These are phyloP conservation scores for Spirogloea muscicola DNA, from an alignment of 139 green algal species.

Conservation along the genomic window DNA sequence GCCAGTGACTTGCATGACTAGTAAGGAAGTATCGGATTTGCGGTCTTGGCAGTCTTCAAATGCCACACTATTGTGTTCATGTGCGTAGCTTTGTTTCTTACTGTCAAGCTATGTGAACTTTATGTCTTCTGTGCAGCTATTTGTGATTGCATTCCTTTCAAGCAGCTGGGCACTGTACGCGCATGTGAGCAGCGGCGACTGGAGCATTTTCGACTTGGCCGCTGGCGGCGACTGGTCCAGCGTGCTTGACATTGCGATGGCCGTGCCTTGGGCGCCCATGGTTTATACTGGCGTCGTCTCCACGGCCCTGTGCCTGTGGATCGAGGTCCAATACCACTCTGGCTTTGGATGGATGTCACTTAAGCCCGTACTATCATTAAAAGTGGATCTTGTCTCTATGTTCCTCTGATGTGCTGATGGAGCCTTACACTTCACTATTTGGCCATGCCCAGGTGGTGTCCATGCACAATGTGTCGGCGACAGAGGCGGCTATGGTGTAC, in stretches of 20 bases:
- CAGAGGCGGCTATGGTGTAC: conserved; percentile 65
- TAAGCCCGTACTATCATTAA: no score
- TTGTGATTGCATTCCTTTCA: not conserved
- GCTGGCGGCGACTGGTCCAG: not conserved
- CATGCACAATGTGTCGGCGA: conserved; percentile 49
- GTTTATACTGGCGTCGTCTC: conserved; percentile 56
- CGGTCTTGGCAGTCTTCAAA: no score
- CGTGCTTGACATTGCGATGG: not conserved
- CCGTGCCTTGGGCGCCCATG: conserved; percentile 37
- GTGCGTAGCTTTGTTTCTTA: not conserved
- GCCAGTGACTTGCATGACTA: no score
- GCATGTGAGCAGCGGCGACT: no score
- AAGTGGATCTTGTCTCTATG: no score
- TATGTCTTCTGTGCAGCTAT: not conserved
- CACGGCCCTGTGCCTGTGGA: conserved; percentile 53
- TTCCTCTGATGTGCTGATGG: no score
- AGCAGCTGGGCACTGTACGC: no score
- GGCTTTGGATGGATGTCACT: no score
- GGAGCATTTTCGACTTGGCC: not conserved
- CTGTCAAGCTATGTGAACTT: not conserved
- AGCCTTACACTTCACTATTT: no score
- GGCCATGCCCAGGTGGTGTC: conserved; percentile 47
- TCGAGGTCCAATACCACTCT: no score
- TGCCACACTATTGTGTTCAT: no score
- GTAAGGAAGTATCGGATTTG: no score